Percentiles rank a stretch among this genome's conserved stretches.
Conservation (phyloP, 805 yeast species). For the Sugiyamaella chiloensis region DNA sequence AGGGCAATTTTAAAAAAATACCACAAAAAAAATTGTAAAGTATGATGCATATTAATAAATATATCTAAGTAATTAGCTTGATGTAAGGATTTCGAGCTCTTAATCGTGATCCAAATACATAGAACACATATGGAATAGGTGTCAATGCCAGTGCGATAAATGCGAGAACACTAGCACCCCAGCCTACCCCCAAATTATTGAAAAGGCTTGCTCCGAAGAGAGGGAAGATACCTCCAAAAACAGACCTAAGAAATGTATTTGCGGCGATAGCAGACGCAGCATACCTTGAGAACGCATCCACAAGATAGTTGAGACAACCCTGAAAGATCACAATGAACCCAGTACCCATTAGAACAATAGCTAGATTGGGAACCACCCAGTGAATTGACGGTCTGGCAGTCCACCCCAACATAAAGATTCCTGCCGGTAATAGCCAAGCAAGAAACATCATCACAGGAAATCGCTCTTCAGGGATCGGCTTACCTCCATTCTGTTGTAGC, state of each 20-base stretch:
- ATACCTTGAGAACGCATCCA: slow-evolving; percentile 55
- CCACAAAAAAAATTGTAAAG: no score
- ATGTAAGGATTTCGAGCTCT: slow-evolving; percentile 31
- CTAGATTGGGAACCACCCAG: slow-evolving; percentile 59
- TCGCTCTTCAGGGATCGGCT: slow-evolving; percentile 58
- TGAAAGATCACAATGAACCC: slow-evolving; percentile 58
- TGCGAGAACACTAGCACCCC: slow-evolving; percentile 57
- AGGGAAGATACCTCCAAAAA: slow-evolving; percentile 61
- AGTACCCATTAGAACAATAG: slow-evolving; percentile 49
- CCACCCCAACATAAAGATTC: slow-evolving; percentile 65
- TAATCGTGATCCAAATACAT: slow-evolving; percentile 44
- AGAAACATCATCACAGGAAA: slow-evolving; percentile 51
- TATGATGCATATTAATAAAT: background rate
- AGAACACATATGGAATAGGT: slow-evolving; percentile 57
- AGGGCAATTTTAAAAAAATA: no score
- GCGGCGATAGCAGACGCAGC: slow-evolving; percentile 68
- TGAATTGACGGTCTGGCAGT: slow-evolving; percentile 43
- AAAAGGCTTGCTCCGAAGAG: slow-evolving; percentile 55
- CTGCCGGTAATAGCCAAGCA: slow-evolving; percentile 48
- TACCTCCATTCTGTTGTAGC: slow-evolving; percentile 37
- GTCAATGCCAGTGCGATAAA: slow-evolving; percentile 46
- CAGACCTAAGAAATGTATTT: slow-evolving; percentile 56
- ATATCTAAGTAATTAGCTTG: slow-evolving; percentile 17
- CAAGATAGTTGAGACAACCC: slow-evolving; percentile 56
- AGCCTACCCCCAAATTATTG: slow-evolving; percentile 45